A percentile compares a stretch with the other conserved stretches of the same genome.
These are phyloP conservation scores for Populus hybrid DNA, from an alignment of 441 rosid genomes.

Conservation along the genomic window DNA sequence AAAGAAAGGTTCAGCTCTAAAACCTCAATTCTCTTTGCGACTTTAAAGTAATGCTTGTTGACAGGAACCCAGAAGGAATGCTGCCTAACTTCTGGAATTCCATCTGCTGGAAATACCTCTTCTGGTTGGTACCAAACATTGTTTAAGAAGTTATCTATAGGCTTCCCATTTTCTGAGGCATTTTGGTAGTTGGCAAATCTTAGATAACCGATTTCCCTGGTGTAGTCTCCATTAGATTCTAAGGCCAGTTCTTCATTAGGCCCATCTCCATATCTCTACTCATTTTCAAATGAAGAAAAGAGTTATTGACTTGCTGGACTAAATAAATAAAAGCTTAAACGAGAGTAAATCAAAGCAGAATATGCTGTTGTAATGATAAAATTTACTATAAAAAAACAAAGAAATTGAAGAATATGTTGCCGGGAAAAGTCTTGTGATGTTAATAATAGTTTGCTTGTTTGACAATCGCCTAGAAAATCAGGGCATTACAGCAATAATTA, in stretches of 20 bases:
- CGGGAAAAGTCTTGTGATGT: background rate
- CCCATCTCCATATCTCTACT: constrained; percentile 58
- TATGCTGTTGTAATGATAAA: no score
- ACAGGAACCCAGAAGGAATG: constrained; percentile 65
- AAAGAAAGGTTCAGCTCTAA: background rate
- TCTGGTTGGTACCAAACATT: constrained; percentile 73
- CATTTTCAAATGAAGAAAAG: background rate
- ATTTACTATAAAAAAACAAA: no score
- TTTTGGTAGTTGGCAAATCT: constrained; percentile 34
- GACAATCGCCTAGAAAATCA: no score
- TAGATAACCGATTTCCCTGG: constrained; percentile 49
- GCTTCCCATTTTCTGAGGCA: background rate
- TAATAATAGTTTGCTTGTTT: no score
- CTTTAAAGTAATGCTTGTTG: constrained; percentile 34
- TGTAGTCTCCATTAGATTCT: constrained; percentile 67
- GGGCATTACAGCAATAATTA: no score
- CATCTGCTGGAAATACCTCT: constrained; percentile 56
- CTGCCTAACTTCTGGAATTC: constrained; percentile 56
- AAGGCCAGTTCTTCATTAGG: constrained; percentile 42
- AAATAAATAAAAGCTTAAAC: background rate
- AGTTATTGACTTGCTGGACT: background rate
- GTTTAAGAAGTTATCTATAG: constrained; percentile 46
- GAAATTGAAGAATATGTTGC: background rate
- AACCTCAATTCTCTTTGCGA: constrained; percentile 41
- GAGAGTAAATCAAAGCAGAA: no score